phyloP scores from a whole-genome alignment of 2,329 filamentous ascomycete genomes.

The Neofusicoccum ribis region DNA sequence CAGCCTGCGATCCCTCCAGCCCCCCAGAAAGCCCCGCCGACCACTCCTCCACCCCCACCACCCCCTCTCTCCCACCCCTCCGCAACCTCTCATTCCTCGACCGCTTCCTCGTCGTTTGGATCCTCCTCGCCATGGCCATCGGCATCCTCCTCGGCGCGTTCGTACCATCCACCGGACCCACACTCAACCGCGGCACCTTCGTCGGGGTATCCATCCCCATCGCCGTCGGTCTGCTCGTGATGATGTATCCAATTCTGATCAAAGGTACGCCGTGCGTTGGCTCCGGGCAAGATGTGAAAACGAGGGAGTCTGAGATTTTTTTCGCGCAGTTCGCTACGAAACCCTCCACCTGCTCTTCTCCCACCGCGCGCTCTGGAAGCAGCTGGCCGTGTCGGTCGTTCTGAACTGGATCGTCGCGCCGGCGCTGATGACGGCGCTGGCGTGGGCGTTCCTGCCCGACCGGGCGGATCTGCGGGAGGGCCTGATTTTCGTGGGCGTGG shows the following conservation, averaged over 20 bases:
- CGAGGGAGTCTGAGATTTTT: too few relatives aligned
- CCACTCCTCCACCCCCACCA: background rate
- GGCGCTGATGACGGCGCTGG: constrained; percentile 71
- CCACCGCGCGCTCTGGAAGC: constrained; percentile 68
- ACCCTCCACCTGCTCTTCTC: constrained; percentile 67
- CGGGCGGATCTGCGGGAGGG: constrained; percentile 58
- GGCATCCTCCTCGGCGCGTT: constrained; percentile 78
- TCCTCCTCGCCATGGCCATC: constrained; percentile 73
- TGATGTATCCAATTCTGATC: constrained; percentile 86
- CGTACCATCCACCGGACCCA: constrained; percentile 60
- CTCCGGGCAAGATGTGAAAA: background rate
- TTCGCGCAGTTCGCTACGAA: constrained; percentile 79
- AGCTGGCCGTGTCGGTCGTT: constrained; percentile 74
- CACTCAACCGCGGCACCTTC: constrained; percentile 65
- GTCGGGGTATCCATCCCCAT: constrained; percentile 66
- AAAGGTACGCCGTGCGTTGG: too few relatives aligned
- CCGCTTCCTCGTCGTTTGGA: constrained; percentile 58
- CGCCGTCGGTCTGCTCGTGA: constrained; percentile 79
- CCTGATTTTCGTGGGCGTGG: constrained; percentile 79
- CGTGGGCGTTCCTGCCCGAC: constrained; percentile 58
- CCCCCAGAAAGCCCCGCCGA: background rate
- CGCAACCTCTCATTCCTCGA: constrained; percentile 46
- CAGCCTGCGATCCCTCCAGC: background rate
- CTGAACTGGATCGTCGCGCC: constrained; percentile 84
- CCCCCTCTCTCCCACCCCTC: background rate